Evolutionary conservation across 129 eudicot species (phyloP), one percentile per base, ranked within the genome.

Genomic region (Calendula officinalis): DNA sequence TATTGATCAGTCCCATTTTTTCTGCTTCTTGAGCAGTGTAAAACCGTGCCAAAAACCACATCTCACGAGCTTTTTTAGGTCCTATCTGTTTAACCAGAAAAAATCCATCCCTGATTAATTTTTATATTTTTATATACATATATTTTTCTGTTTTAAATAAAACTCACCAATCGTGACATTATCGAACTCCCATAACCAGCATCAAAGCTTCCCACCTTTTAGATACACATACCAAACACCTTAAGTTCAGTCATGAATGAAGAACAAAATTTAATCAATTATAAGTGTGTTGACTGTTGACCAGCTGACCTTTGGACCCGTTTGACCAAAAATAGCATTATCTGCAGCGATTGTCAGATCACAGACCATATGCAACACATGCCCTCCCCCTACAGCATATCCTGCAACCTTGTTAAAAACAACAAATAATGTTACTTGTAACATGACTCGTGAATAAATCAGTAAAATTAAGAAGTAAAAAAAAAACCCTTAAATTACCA

Each of bases 191-290:
- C 99, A 62, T 88, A 92, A 41, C 99, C 99, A 79, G 96, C 99
- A 81, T 92, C 99, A 78, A 88, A 88, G 86, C 99, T 92, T 78
- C 99, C 99, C 30, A 92, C 99, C 99, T 92, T 76, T 63, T 76
- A 50, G 14, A 43, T 56, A 10, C 73, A 71, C 47, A 65, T 11
- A 50, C 30, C 38, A 54, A 37, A 69, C 66, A 27, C 12, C 12
- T 9, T 42, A 52, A 13, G 17, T 51, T 27, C 36, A 9, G 17
- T 40, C 62, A 2, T 8, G 3, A 33, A 49, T 6, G 52, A 50
- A 48, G 42, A 43, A 56, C 12, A 56, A 7, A 34, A 7, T 35
- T 40, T 47, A 7, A 50, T 41, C 43, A 51, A 15, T 40, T 61
- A 62, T n/a, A 55, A 39, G 36, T 39, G 43, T 42, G 10, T 41